Base-by-base conservation (phyloP, 371 early-diverging fungal genomes). In the Syncephalastrum racemosum region DNA sequence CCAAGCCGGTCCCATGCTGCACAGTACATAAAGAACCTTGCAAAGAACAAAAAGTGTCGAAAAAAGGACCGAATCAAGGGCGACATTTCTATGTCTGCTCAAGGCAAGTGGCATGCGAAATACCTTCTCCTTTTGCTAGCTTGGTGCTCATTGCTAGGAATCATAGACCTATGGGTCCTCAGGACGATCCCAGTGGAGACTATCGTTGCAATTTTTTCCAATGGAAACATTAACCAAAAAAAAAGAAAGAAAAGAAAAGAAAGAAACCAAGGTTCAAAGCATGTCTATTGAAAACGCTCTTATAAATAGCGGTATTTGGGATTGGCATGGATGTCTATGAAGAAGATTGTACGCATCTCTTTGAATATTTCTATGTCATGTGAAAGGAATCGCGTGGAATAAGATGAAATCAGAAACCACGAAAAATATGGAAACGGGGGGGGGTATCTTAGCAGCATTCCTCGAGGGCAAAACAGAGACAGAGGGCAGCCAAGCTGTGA, bases 1-100 rank as follows among this genome's bases (percentile, higher is more conserved):
- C 80, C 16, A 73, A 62, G 1, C 53, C 64, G 20, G 61, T 75
- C 13, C 91, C 92, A 0, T 63, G 56, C 12, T 90, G 92, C 64
- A 64, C 58, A 25, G 70, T 79, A 31, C 92, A 92, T 64, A 71
- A 77, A n/a, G 81, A 79, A 55, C 76, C 81, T 5, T 84, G 86
- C n/a, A 79, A 81, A 52, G 83, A 85, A 59, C 75, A 67, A 43
- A 79, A 67, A 0, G 90, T 89, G 18, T 83, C 81, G 59, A 90
- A 90, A 61, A 73, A 82, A 24, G 90, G 91, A 0, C 82, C 83
- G 1, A 92, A 90, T 65, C 77, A 87, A 23, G 90, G 91, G 1
- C 73, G 89, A 4, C 56, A 61, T 18, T 92, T 92, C 62, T 92
- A 80, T 60, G 62, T 86, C 6, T 92, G 92, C 54, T 80, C 85